Base-by-base conservation (phyloP, 2,329 filamentous ascomycete genomes). In the Hypoxylon sp. region DNA sequence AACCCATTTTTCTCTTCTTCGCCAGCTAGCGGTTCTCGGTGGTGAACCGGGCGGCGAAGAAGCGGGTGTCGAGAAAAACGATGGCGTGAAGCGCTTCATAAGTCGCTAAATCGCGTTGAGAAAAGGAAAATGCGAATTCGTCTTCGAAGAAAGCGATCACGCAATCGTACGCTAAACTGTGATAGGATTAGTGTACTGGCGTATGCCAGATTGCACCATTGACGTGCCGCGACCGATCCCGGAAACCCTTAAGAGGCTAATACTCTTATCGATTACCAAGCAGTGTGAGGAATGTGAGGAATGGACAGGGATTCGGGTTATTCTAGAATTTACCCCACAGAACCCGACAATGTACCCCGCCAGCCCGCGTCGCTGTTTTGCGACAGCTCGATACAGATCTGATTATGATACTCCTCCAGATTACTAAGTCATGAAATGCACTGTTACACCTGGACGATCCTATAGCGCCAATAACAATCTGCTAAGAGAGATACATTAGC, bases 1-100 rank as follows among this genome's bases (percentile, higher is more conserved):
- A 55, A 46, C 61, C 67, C 73, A 77, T 77, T 64, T 68, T 72
- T 67, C 6, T 65, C 70, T 69, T 70, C 66, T 57, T 51, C 60
- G 34, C 55, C 67, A 58, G 53, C 60, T 55, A 58, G 58, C 67
- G 70, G 70, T 64, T 72, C 61, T 72, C 70, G 70, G 70, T 64
- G 52, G 59, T 64, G 65, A 63, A 56, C 62, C 60, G 56, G 32
- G 41, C 60, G 70, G 70, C 70, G 67, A 67, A 62, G 51, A 60
- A 34, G 63, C 66, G 70, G 68, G 56, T 69, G 68, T 69, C 63
- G 68, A 68, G 21, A 51, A 49, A 66, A 63, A 59, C 52, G 53
- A 63, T 68, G 65, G 60, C 60, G 60, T 60, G 70, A 67, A 67
- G 50, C 41, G 6, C 3, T 55, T 57, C 11, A 28, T 60, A 67